Percentiles rank a stretch among this genome's conserved stretches.
These are phyloP conservation scores for Yamadazyma takamatsuzukensis DNA, from an alignment of 805 yeast species.

Conservation along the genomic window DNA sequence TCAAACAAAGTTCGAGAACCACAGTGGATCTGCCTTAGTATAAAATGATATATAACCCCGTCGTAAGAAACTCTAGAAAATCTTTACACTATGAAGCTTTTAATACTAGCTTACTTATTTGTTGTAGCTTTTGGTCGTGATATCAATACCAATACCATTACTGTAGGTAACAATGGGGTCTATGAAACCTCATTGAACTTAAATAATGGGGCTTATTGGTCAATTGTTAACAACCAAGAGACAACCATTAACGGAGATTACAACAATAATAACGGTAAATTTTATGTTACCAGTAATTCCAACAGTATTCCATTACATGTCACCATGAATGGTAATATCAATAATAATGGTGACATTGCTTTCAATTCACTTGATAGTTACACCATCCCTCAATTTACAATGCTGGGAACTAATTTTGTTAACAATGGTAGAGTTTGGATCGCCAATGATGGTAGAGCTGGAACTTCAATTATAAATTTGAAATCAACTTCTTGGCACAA, in stretches of 20 bases:
- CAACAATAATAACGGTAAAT: conserved; percentile 15
- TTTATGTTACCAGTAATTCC: conserved; percentile 14
- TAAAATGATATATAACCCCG: too few relatives aligned
- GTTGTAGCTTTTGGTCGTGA: conserved; percentile 8
- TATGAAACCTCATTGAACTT: conserved; percentile 16
- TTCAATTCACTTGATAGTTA: neutral
- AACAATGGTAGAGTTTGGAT: conserved; percentile 20
- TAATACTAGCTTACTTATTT: too few relatives aligned
- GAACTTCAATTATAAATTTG: conserved; percentile 8
- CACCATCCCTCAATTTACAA: neutral
- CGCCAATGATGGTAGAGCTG: conserved; percentile 14
- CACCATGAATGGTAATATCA: neutral
- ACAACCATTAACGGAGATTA: conserved; percentile 17
- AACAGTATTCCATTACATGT: too few relatives aligned
- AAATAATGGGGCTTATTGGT: conserved; percentile 19
- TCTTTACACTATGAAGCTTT: too few relatives aligned
- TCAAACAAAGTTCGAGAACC: too few relatives aligned
- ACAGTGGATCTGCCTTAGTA: too few relatives aligned
- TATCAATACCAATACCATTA: conserved; percentile 13
- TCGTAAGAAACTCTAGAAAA: too few relatives aligned
- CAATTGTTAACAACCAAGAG: conserved; percentile 20
- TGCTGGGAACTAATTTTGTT: conserved; percentile 5
- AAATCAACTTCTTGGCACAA: conserved; percentile 11
- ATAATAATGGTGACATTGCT: neutral
- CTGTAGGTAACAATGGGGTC: conserved; percentile 13